Evolutionary conservation across 805 yeast genomes (phyloP), one percentile per base, ranked within the genome.

Genomic region (Schizosaccharomyces osmophilus): DNA sequence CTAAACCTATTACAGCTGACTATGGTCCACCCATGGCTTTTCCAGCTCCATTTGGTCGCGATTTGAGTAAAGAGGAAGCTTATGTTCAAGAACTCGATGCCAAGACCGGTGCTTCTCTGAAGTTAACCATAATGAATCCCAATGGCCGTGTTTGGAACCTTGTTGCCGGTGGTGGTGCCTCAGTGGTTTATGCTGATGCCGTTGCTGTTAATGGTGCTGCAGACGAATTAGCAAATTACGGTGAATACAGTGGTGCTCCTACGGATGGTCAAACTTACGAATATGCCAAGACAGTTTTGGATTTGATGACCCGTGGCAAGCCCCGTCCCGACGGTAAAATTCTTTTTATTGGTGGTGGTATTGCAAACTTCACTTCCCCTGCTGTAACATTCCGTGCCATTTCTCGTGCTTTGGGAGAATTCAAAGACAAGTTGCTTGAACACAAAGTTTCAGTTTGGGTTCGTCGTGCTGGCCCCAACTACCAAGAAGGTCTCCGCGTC

Each of bases 11-110:
- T 58, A 78, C 75, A 63, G 75, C 74, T 62, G 60, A 58, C 13
- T 19, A 58, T 42, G 78, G 78, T 41, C 78, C 78, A 48, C 74
- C 78, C 63, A 75, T 74, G 78, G 75, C 69, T 61, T 74, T 75
- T 73, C 78, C 78, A 19, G 78, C 78, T 11, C 78, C 78, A 2
- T 74, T 74, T 64, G 78, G 78, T 55, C 75, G 78, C 42, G 78
- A 75, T 62, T 65, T 74, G 66, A 64, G 75, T 63, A 67, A 71
- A 60, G 78, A 75, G 66, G 78, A 74, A 69, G 75, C 77, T 29
- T 75, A 74, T 67, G 75, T 74, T 64, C 77, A 78, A 61, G 78
- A 75, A 66, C 73, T 74, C 41, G 78, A 74, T 65, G 72, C 78
- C 64, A 74, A 74, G 73, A 74, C 78, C 55, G 78, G 78, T 62